Evolutionary conservation across 2,329 filamentous ascomycete genomes (phyloP), one percentile per base, ranked within the genome.

Genomic region (Nectriaceae sp.): DNA sequence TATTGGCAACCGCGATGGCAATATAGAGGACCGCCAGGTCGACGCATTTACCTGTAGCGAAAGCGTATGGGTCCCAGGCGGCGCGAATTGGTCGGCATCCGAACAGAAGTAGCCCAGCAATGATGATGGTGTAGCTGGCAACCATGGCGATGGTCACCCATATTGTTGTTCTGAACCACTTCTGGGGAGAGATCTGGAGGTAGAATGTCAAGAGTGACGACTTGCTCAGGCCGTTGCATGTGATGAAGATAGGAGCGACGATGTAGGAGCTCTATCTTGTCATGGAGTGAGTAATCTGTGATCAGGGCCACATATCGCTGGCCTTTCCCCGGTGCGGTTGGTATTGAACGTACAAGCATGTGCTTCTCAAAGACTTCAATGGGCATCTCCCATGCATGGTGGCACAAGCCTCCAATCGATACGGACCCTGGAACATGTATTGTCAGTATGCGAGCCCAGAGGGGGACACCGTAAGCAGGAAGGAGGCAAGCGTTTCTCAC

Each of bases 1-100:
- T 74, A 40, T 77, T 77, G 15, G 72, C 62, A 1, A 69, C 70
- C 0, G 76, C 75, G n/a, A 75, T 76, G 18, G 71, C 65, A 20
- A 78, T 70, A 52, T 78, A 78, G 40, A 79, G 69, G 1, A 70
- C 61, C 3, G 74, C 67, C 22, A 72, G 67, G 38, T 74, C 61
- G 20, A 79, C 64, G 37, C 75, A 78, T 6, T 49, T 62, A 54
- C 47, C 71, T 26, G 42, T 46, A 1, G 57, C 60, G 54, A 70
- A 36, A 41, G 35, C 13, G 4, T 50, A 56, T 0, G 57, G 59
- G 8, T 64, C 55, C 52, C 52, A 64, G 5, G 60, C 52, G 11
- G 50, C 43, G 0, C 46, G 47, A 13, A 57, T 50, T 0, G 61
- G 61, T 3, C 39, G 40, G 3, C 59, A 62, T 2, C 53, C 56